phyloP scores from a whole-genome alignment of 345 rosid species.

The Luvunga scandens region DNA sequence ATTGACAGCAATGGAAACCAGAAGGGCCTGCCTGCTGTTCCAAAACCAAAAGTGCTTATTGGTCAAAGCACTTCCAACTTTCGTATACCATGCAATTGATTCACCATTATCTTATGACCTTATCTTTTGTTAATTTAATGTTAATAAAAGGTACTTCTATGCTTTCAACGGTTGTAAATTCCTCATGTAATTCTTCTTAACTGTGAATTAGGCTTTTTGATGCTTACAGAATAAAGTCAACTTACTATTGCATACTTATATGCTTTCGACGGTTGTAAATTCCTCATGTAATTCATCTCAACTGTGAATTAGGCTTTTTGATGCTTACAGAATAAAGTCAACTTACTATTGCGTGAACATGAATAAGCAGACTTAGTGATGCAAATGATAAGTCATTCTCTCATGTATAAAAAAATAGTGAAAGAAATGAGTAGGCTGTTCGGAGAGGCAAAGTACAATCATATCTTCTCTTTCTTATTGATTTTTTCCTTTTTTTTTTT shows the following conservation, averaged over 20 bases:
- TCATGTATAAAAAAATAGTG: slow-evolving; percentile 13
- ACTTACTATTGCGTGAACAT: slow-evolving; percentile 23
- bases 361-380: slow-evolving; percentile 10
- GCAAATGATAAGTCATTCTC: slow-evolving; percentile 28
- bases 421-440: slow-evolving; percentile 33
- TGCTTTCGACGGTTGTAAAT: slow-evolving; percentile 8
- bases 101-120: slow-evolving; percentile 5
- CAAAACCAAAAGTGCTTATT: not conserved
- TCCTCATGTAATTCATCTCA: not conserved
- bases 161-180: slow-evolving; percentile 6
- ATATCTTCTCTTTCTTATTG: slow-evolving; percentile 11
- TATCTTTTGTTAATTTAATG: not conserved
- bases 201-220: slow-evolving; percentile 2
- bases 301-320: slow-evolving; percentile 1
- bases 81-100: slow-evolving; percentile 9
- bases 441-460: slow-evolving; percentile 36
- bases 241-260: slow-evolving; percentile 18
- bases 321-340: slow-evolving; percentile 25
- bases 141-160: not conserved
- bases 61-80: slow-evolving; percentile 15
- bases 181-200: not conserved
- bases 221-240: slow-evolving; percentile 26
- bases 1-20: not conserved
- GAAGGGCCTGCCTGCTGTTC: not conserved
- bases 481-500: not conserved